Percentiles rank a stretch among this genome's conserved stretches.
Evolutionary conservation across 768 basidiomycete species (phyloP).

Genomic region (Russula olivacea): DNA sequence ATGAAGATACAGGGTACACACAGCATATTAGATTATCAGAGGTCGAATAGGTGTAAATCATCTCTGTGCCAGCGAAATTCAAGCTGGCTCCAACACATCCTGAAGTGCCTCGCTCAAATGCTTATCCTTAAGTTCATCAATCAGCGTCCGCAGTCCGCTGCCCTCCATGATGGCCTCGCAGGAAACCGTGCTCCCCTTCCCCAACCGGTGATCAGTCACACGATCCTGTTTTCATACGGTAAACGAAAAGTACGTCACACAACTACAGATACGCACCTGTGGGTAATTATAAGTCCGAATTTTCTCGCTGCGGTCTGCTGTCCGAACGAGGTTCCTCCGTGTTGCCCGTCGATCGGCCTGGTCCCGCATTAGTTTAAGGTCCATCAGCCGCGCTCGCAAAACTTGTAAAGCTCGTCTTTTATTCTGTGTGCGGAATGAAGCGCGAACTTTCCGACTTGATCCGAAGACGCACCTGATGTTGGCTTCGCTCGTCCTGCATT

Average conservation of each 20-base stretch:
- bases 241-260: background rate
- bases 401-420: conserved; percentile 90
- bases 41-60: background rate
- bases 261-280: conserved; percentile 45
- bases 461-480: conserved; percentile 68
- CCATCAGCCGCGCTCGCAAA: conserved; percentile 78
- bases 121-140: conserved; percentile 18
- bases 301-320: conserved; percentile 87
- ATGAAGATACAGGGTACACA: too few relatives aligned
- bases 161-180: conserved; percentile 25
- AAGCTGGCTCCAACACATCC: conserved; percentile 3
- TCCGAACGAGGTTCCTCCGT: conserved; percentile 67
- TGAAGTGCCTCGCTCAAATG: conserved; percentile 9
- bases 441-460: background rate
- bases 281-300: conserved; percentile 94
- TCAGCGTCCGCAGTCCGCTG: conserved; percentile 10
- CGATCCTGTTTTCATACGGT: conserved; percentile 17
- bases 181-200: conserved; percentile 23
- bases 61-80: background rate
- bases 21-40: background rate
- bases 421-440: conserved; percentile 47
- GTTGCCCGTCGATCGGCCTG: conserved; percentile 63
- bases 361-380: conserved; percentile 65
- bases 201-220: conserved; percentile 24
- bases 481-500: conserved; percentile 97